A percentile compares a stretch with the other conserved stretches of the same genome.
Evolutionary conservation across 179 eudicot species (phyloP).

Genomic region (Beta macrorhiza): DNA sequence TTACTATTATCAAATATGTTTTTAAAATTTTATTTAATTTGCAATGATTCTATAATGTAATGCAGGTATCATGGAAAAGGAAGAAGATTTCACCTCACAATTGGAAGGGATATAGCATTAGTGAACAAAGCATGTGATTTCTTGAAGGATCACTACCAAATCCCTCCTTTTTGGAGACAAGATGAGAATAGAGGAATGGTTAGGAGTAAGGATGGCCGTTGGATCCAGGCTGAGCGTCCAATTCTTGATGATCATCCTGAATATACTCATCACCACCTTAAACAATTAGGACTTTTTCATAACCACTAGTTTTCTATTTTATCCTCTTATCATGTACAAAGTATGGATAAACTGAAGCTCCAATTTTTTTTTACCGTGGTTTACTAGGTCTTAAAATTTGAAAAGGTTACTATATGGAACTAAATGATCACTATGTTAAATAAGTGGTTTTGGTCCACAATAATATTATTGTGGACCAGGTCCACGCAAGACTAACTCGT

Average conservation of each 20-base stretch:
- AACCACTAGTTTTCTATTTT: not conserved
- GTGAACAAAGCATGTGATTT: slow-evolving; percentile 82
- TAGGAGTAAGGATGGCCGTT: slow-evolving; percentile 61
- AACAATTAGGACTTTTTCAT: slow-evolving; percentile 32
- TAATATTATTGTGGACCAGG: too few species aligned
- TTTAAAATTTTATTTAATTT: not conserved
- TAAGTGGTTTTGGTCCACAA: too few species aligned
- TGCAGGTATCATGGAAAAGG: slow-evolving; percentile 72
- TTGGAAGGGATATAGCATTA: slow-evolving; percentile 66
- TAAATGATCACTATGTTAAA: too few species aligned
- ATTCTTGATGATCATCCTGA: slow-evolving; percentile 48
- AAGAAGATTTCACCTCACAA: slow-evolving; percentile 41
- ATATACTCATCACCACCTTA: slow-evolving; percentile 41
- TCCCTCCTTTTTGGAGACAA: slow-evolving; percentile 83
- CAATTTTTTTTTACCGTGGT: not conserved
- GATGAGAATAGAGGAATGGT: slow-evolving; percentile 79
- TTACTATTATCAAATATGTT: not conserved
- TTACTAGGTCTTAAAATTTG: not conserved
- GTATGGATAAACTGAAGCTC: not conserved
- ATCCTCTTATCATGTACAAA: not conserved
- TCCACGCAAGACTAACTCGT: too few species aligned
- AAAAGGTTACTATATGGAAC: too few species aligned
- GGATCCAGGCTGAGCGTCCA: slow-evolving; percentile 69
- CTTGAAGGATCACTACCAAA: slow-evolving; percentile 52
- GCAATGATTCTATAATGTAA: slow-evolving; percentile 1